These are phyloP conservation scores for Scytalidium lignicola DNA, from an alignment of 2,329 filamentous ascomycete species.

Conservation along the genomic window DNA sequence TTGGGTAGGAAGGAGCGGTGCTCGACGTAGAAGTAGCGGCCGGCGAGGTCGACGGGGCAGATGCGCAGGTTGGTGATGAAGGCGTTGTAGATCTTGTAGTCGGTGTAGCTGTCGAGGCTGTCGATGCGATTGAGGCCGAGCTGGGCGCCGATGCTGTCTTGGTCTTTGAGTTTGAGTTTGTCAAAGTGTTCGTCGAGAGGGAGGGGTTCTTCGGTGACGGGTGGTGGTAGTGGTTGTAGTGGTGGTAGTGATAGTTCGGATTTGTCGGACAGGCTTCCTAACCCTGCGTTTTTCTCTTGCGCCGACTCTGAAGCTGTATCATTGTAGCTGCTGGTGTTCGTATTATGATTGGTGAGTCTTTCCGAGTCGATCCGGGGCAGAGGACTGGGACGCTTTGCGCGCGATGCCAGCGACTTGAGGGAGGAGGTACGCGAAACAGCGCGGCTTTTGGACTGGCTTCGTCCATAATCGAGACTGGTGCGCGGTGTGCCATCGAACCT, in stretches of 20 bases:
- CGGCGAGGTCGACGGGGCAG: slow-evolving; percentile 15
- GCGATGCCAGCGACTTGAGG: neutral
- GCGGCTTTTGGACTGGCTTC: slow-evolving; percentile 12
- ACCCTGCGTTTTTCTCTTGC: too few relatives aligned
- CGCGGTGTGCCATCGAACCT: slow-evolving; percentile 15
- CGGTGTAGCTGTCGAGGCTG: slow-evolving; percentile 11
- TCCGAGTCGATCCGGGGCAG: neutral
- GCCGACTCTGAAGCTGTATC: neutral
- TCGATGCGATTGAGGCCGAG: slow-evolving; percentile 15
- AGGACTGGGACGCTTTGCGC: neutral
- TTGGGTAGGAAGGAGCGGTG: slow-evolving; percentile 16
- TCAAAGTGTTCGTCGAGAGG: neutral
- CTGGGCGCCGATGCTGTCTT: slow-evolving; percentile 16
- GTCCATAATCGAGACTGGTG: slow-evolving; percentile 14
- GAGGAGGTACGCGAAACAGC: neutral
- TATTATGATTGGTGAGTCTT: neutral
- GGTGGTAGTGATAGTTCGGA: neutral
- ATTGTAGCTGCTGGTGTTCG: neutral
- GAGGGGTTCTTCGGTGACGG: neutral
- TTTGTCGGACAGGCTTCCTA: too few relatives aligned
- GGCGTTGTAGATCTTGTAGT: slow-evolving; percentile 18
- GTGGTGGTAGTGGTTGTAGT: neutral
- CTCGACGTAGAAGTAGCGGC: slow-evolving; percentile 18
- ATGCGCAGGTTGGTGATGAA: slow-evolving; percentile 19
- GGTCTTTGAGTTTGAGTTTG: neutral